Percentiles rank a stretch among this genome's conserved stretches.
Conservation (phyloP, 768 basidiomycete species). For the Dentipellis sp. region DNA sequence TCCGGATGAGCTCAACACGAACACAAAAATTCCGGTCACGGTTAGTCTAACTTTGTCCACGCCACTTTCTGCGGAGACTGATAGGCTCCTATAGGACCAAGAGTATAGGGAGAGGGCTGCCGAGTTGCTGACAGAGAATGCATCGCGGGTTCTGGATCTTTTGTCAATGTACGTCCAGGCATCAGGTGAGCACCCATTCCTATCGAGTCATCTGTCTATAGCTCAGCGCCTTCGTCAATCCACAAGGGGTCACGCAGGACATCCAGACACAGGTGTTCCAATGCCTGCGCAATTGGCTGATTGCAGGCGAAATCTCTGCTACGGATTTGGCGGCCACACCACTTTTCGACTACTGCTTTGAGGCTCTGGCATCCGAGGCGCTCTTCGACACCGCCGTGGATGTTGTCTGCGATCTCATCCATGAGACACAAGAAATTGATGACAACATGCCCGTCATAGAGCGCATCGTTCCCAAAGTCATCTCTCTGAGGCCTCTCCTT, state of each 20-base stretch:
- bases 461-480: conserved; percentile 78
- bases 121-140: conserved; percentile 57
- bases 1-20: conserved; percentile 81
- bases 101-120: conserved; percentile 59
- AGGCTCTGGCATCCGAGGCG: conserved; percentile 71
- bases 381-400: conserved; percentile 94
- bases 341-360: conserved; percentile 75
- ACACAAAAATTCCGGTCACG: conserved; percentile 80
- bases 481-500: conserved; percentile 60
- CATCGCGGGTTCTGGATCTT: conserved; percentile 64
- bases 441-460: conserved; percentile 89
- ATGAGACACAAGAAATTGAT: conserved; percentile 96
- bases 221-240: neutral
- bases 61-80: too few relatives aligned
- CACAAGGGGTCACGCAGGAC: conserved; percentile 64
- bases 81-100: conserved; percentile 43
- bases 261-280: conserved; percentile 80
- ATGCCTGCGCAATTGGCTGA: conserved; percentile 81
- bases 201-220: neutral
- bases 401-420: conserved; percentile 87
- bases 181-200: conserved; percentile 44
- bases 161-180: conserved; percentile 87
- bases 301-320: conserved; percentile 74
- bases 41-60: conserved; percentile 36
- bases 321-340: conserved; percentile 61